Base-by-base conservation (phyloP, 2,329 filamentous ascomycete species). In the Epichloe amarillans region DNA sequence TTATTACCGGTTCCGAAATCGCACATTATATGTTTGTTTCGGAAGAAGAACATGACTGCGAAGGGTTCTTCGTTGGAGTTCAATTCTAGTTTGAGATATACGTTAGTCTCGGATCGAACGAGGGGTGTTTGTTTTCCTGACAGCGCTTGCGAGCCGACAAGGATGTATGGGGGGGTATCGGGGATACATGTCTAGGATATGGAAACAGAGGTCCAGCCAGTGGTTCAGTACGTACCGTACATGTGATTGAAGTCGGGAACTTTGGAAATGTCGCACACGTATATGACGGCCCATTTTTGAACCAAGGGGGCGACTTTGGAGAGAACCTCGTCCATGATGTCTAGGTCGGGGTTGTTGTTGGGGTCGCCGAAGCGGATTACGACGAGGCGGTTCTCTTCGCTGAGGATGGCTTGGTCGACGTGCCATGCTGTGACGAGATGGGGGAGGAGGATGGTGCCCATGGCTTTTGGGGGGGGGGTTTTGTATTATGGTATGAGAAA, bases 1-100 rank as follows among this genome's bases (percentile, higher is more conserved):
- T 98, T 98, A 72, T 98, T 95, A 57, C 93, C 93, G 2, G 93
- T 98, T 45, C 91, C 91, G 60, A 96, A 89, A 79, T 97, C 91
- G 67, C 86, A 88, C 86, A 94, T 95, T 82, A 97, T 97, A 70
- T 96, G 89, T 68, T 98, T 98, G 67, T 98, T 98, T 55, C 91
- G 82, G 74, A 90, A 95, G 76, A 95, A 95, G 74, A 75, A 95
- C 86, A 96, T 96, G 68, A 97, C 83, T 3, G 93, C 95, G 71
- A 90, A 88, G 0, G 89, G 83, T 64, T 98, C 87, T 19, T 54
- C 53, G 37, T 49, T 54, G 19, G 53, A 47, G 15, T 52, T 54
- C 14, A 54, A 23, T 46, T 54, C 53, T 54, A 11, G 10, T 21
- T 35, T 14, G 3, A 6, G 15, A 2, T 19, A 5, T 10, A 2